phyloP scores from a whole-genome alignment of 768 basidiomycete species.

The Suillus alpinus region DNA sequence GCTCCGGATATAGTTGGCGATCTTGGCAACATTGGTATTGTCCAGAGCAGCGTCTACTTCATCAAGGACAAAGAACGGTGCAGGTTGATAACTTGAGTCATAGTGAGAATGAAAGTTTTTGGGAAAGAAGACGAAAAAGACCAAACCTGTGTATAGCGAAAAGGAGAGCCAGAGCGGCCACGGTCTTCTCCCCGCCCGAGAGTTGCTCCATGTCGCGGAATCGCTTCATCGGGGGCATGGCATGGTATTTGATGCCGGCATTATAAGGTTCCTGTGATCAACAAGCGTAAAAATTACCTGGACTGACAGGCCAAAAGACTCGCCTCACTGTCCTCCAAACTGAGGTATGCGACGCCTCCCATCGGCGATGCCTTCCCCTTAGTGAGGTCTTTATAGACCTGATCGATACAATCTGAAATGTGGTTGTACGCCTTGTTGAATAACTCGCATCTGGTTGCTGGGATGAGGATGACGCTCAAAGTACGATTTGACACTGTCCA shows the following conservation, averaged over 20 bases:
- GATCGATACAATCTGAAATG: constrained; percentile 91
- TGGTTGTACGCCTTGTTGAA: constrained; percentile 97
- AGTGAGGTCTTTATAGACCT: constrained; percentile 96
- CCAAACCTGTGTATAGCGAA: constrained; percentile 93
- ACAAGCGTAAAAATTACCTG: neutral
- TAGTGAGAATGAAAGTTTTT: neutral
- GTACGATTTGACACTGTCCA: neutral
- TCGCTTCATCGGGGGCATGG: constrained; percentile 99
- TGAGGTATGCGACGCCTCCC: constrained; percentile 96
- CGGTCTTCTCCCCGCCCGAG: constrained; percentile 98
- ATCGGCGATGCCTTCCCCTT: constrained; percentile 91
- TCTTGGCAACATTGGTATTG: constrained; percentile 96
- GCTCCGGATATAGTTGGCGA: constrained; percentile 87
- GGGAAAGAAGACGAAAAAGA: neutral
- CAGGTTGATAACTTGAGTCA: constrained; percentile 78
- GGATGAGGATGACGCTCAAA: constrained; percentile 1
- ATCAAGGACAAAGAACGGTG: constrained; percentile 98
- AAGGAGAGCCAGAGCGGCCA: constrained; percentile 92
- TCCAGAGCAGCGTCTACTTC: constrained; percentile 98
- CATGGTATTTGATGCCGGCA: constrained; percentile 95
- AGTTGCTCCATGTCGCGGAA: constrained; percentile 99
- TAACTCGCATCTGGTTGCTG: constrained; percentile 54
- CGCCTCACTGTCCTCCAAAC: constrained; percentile 94
- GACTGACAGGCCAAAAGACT: constrained; percentile 30
- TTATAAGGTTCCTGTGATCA: constrained; percentile 70